Conservation (phyloP, 225 moss, liverwort and hornwort genomes). For the Pseudoscleropodium purum region DNA sequence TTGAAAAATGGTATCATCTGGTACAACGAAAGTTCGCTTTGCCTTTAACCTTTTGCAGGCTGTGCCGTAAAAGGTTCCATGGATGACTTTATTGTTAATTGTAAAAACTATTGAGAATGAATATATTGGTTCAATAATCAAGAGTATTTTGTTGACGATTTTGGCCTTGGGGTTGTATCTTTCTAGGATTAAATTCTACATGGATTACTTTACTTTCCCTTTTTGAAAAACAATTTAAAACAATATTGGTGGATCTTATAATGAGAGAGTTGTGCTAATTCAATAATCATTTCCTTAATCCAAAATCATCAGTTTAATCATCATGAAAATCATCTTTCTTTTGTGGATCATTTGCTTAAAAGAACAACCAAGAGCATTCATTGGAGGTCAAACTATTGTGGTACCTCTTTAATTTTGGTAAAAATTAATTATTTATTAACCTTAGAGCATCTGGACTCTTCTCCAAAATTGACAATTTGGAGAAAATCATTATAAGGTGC, state of each 20-base stretch:
- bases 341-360: background rate
- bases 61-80: accelerated
- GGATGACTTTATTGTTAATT: background rate
- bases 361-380: background rate
- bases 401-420: too few species aligned
- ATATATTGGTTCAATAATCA: background rate
- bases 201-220: accelerated
- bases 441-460: too few species aligned
- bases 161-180: accelerated
- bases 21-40: background rate
- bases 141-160: background rate
- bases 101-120: background rate
- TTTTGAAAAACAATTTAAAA: background rate
- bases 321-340: background rate
- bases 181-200: accelerated
- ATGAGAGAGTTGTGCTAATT: background rate
- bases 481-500: too few species aligned
- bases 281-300: background rate
- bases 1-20: background rate
- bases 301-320: accelerated
- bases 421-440: too few species aligned
- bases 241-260: background rate
- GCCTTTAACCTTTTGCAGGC: background rate
- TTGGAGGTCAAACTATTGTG: background rate
- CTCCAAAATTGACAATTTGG: too few species aligned